These are phyloP conservation scores for Quillaja saponaria DNA, from an alignment of 306 rosid genomes.

Conservation along the genomic window DNA sequence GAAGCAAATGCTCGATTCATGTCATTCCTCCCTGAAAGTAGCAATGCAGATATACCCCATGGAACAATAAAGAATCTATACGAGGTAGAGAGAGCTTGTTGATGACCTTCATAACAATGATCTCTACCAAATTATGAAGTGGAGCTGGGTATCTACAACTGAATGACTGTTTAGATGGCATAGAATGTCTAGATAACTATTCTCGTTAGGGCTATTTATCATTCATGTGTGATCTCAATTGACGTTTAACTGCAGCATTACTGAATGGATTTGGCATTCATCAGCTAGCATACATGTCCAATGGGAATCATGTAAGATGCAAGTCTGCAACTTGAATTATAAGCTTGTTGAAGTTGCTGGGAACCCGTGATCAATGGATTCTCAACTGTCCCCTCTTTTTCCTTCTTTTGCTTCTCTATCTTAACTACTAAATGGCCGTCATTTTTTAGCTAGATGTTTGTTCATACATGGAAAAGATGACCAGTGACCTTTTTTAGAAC, in stretches of 20 bases:
- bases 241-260: background rate
- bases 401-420: background rate
- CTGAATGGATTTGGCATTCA: background rate
- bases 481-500: too few relatives aligned
- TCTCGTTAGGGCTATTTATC: slow-evolving; percentile 2
- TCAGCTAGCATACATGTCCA: background rate
- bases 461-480: background rate
- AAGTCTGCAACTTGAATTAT: background rate
- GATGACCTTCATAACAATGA: background rate
- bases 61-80: background rate
- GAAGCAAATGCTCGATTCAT: slow-evolving; percentile 3
- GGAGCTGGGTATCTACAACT: background rate
- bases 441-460: background rate
- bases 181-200: slow-evolving; percentile 5
- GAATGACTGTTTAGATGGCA: background rate
- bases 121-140: background rate
- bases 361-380: slow-evolving; percentile 12
- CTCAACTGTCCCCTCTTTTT: background rate
- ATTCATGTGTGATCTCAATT: background rate
- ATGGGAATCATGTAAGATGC: slow-evolving; percentile 1
- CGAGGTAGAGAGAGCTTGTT: slow-evolving; percentile 3
- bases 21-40: background rate
- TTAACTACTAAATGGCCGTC: background rate
- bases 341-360: slow-evolving; percentile 7
- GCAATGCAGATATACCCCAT: background rate